Conservation (phyloP, 1,139 yeast genomes). For the Yamadazyma taylorii region DNA sequence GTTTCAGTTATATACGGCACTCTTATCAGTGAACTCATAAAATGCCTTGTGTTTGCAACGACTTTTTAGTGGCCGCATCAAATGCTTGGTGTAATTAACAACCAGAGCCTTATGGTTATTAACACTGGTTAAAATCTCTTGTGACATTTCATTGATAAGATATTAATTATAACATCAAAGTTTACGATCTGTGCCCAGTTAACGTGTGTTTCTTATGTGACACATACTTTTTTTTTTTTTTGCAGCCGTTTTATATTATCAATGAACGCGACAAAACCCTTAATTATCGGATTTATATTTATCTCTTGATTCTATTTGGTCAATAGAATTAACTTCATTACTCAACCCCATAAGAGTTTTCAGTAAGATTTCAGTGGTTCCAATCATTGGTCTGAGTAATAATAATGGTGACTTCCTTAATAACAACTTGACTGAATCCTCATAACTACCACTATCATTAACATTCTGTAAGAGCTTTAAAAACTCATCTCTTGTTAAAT, state of each 20-base stretch:
- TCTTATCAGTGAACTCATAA: not conserved
- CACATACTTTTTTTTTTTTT: not conserved
- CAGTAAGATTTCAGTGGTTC: conserved; percentile 88
- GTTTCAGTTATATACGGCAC: not conserved
- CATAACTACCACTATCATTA: conserved; percentile 61
- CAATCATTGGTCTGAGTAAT: conserved; percentile 81
- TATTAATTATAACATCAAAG: too few species aligned
- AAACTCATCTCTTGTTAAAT: conserved; percentile 65
- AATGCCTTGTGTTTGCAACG: not conserved
- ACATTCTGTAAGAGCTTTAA: conserved; percentile 59
- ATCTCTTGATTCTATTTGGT: conserved; percentile 38
- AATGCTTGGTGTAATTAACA: too few species aligned
- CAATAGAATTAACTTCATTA: conserved; percentile 71
- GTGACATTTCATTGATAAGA: too few species aligned
- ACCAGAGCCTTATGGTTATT: too few species aligned
- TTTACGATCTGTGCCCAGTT: too few species aligned
- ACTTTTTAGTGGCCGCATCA: too few species aligned
- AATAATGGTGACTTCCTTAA: conserved; percentile 80
- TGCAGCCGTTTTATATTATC: not conserved
- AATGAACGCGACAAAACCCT: too few species aligned
- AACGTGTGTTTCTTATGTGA: not conserved
- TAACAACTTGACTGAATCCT: conserved; percentile 66
- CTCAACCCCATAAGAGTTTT: conserved; percentile 81
- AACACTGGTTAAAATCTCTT: too few species aligned
- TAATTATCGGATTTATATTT: conserved; percentile 23